phyloP scores from a whole-genome alignment of 345 rosid genomes.

The Bruguiera parviflora region DNA sequence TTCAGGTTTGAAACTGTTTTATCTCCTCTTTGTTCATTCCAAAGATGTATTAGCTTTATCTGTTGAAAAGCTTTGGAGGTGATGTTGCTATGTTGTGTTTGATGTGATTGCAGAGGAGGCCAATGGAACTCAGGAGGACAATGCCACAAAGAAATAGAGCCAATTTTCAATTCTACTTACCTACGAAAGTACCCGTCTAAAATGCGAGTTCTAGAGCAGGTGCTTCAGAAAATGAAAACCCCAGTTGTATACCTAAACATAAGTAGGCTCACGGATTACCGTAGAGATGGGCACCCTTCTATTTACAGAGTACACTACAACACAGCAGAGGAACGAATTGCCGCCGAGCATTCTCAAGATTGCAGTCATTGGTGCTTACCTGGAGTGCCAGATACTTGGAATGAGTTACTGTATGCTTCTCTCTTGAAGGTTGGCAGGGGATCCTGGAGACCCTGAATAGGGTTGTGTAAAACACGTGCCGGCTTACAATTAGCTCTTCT shows the following conservation, averaged over 20 bases:
- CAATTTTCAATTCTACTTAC: slow-evolving; percentile 47
- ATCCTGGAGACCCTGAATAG: slow-evolving; percentile 26
- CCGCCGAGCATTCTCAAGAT: slow-evolving; percentile 64
- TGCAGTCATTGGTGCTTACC: slow-evolving; percentile 98
- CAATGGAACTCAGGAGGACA: slow-evolving; percentile 90
- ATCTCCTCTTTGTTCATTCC: not conserved
- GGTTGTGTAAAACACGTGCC: not conserved
- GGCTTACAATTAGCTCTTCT: not conserved
- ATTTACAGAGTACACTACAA: slow-evolving; percentile 58
- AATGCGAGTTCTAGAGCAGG: slow-evolving; percentile 65
- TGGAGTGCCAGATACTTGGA: slow-evolving; percentile 90
- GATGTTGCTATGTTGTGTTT: slow-evolving; percentile 3
- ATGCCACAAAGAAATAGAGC: slow-evolving; percentile 79
- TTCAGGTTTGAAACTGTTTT: slow-evolving; percentile 45
- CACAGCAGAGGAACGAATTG: slow-evolving; percentile 42
- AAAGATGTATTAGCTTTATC: not conserved
- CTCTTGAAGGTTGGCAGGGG: slow-evolving; percentile 52
- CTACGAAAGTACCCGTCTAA: slow-evolving; percentile 70
- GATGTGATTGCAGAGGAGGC: slow-evolving; percentile 56
- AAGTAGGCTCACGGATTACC: slow-evolving; percentile 65
- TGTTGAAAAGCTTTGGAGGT: not conserved
- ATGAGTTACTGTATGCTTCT: slow-evolving; percentile 69
- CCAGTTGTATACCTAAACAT: slow-evolving; percentile 69
- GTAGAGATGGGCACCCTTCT: slow-evolving; percentile 89
- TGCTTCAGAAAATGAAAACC: slow-evolving; percentile 55